A percentile compares a stretch with the other conserved stretches of the same genome.
phyloP scores from a whole-genome alignment of 2,329 filamentous ascomycete species.

The Fusarium oligoseptatum region DNA sequence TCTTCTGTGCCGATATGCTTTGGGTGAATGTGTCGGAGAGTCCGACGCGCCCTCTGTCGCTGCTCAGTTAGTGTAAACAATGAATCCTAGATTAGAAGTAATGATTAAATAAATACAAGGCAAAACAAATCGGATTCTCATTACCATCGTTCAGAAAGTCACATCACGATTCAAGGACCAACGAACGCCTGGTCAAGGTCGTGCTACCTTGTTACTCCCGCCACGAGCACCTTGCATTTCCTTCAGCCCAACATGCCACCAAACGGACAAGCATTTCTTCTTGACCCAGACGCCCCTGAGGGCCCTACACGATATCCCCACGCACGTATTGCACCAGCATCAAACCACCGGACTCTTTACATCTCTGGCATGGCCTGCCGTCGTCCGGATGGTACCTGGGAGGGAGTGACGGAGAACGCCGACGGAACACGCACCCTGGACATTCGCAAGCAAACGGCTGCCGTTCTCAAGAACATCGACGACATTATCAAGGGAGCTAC shows the following conservation, averaged over 20 bases:
- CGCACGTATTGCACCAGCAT: background rate
- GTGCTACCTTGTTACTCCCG: background rate
- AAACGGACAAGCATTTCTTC: background rate
- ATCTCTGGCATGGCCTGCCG: constrained; percentile 16
- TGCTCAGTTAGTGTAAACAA: background rate
- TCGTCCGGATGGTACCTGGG: constrained; percentile 12
- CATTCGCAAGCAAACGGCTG: background rate
- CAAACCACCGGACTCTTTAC: constrained; percentile 4
- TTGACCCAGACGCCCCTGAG: background rate
- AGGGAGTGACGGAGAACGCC: constrained; percentile 3
- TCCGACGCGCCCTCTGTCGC: background rate
- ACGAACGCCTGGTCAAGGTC: background rate
- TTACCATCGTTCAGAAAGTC: background rate
- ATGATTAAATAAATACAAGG: background rate
- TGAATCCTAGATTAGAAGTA: background rate
- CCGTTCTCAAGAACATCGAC: background rate
- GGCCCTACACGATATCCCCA: background rate
- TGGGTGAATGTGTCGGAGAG: background rate
- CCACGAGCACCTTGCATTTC: background rate
- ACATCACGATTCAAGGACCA: background rate
- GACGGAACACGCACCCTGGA: background rate
- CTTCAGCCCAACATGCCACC: background rate
- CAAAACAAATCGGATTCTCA: background rate
- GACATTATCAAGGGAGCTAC: background rate
- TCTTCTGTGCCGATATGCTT: background rate